Conservation (phyloP, 345 rosid genomes). For the Erodium maritimum region DNA sequence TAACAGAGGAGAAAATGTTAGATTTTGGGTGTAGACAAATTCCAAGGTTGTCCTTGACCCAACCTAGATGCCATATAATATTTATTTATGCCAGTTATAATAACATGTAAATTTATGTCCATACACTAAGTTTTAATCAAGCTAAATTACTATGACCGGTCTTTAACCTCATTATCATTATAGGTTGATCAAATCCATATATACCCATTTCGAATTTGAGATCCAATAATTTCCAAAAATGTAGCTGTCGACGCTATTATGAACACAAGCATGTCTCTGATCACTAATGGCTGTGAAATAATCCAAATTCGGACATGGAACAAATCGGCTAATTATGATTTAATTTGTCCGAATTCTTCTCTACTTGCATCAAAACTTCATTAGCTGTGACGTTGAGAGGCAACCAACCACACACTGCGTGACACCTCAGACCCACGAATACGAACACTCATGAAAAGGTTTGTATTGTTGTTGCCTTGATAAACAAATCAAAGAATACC, state of each 20-base stretch:
- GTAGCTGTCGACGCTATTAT: not conserved
- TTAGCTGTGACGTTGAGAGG: not conserved
- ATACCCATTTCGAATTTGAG: no score
- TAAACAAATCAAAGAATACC: not conserved
- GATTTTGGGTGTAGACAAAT: no score
- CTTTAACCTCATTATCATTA: no score
- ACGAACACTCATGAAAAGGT: not conserved
- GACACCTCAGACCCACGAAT: not conserved
- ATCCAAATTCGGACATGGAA: not conserved
- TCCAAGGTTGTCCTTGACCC: no score
- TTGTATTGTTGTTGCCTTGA: not conserved
- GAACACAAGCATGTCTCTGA: not conserved
- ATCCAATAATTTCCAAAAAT: not conserved
- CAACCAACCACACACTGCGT: not conserved
- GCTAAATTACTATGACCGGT: no score
- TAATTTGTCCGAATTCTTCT: not conserved
- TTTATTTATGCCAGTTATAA: no score
- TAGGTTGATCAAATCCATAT: no score
- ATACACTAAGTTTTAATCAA: no score
- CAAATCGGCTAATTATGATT: not conserved
- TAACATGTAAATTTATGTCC: no score
- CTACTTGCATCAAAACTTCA: not conserved
- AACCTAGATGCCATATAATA: no score
- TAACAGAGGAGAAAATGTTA: no score
- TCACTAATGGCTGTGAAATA: not conserved